These are phyloP conservation scores for Phytophthora gonapodyides DNA, from an alignment of 352 stramenopile species.

Conservation along the genomic window DNA sequence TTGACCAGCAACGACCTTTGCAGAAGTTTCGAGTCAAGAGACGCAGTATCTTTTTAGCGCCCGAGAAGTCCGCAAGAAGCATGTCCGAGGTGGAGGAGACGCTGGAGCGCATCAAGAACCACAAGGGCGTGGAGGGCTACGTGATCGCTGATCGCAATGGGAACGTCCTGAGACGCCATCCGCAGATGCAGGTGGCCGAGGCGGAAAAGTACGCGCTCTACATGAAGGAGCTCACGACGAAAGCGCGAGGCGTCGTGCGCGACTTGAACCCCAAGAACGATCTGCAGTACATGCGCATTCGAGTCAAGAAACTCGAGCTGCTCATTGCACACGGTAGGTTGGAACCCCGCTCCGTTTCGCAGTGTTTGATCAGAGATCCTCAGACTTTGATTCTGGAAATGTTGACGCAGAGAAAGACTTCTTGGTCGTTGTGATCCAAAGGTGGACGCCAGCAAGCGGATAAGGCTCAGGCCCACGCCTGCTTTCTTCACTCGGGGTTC, in stretches of 20 bases:
- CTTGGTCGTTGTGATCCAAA: constrained; percentile 94
- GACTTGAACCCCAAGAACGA: constrained; percentile 97
- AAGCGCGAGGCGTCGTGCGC: constrained; percentile 90
- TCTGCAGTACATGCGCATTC: constrained; percentile 93
- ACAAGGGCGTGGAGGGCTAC: constrained; percentile 95
- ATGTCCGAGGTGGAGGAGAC: constrained; percentile 95
- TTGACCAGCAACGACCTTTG: too few relatives aligned
- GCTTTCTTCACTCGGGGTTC: too few relatives aligned
- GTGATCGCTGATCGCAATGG: constrained; percentile 94
- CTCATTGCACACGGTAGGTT: constrained; percentile 90
- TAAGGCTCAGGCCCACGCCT: constrained; percentile 2
- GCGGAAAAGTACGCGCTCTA: constrained; percentile 92
- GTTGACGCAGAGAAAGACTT: constrained; percentile 87
- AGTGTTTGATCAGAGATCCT: neutral
- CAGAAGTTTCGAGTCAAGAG: neutral
- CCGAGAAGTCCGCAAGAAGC: neutral
- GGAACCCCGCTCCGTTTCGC: neutral
- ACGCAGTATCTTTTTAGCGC: constrained; percentile 20
- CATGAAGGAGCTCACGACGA: constrained; percentile 92
- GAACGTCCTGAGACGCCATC: constrained; percentile 88
- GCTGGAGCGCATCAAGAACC: constrained; percentile 94
- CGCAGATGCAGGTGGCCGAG: constrained; percentile 89
- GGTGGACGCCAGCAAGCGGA: constrained; percentile 75
- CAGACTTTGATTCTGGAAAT: neutral
- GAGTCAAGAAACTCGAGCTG: constrained; percentile 93